Evolutionary conservation across 768 basidiomycete genomes (phyloP).

Genomic region (Boletus huronensis): DNA sequence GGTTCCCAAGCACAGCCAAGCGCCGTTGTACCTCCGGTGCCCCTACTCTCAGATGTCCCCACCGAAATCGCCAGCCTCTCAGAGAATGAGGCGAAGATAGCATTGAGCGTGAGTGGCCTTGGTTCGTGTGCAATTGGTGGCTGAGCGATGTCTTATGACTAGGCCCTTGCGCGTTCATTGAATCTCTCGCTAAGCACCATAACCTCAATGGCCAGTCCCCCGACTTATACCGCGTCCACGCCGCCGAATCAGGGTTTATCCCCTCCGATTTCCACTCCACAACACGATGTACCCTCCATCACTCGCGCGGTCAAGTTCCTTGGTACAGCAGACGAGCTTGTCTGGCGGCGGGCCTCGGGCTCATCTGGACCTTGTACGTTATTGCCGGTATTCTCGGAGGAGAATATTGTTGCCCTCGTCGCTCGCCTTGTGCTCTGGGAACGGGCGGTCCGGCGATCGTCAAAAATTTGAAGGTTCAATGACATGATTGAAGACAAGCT

Average conservation of each 20-base stretch:
- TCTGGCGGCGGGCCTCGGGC: conserved; percentile 24
- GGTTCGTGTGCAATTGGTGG: not conserved
- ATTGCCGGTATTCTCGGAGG: conserved; percentile 22
- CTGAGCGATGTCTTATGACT: not conserved
- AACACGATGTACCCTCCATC: conserved; percentile 22
- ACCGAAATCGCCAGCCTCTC: conserved; percentile 19
- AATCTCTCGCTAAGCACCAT: conserved; percentile 10
- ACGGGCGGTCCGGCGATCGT: conserved; percentile 19
- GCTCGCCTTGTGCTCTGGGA: conserved; percentile 31
- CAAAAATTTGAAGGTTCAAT: conserved; percentile 11
- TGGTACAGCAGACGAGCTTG: conserved; percentile 24
- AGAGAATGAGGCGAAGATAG: conserved; percentile 22
- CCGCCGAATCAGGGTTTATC: not conserved
- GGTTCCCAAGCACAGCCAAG: not conserved
- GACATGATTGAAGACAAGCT: not conserved
- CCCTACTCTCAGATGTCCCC: conserved; percentile 1
- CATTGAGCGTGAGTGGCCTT: conserved; percentile 18
- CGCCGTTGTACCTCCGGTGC: not conserved
- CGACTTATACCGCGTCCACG: not conserved
- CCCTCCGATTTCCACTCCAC: not conserved
- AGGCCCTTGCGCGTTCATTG: conserved; percentile 14
- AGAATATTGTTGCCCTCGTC: conserved; percentile 21
- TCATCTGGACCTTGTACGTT: conserved; percentile 9
- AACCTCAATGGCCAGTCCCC: not conserved
- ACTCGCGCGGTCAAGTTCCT: conserved; percentile 25